Percentiles rank a stretch among this genome's conserved stretches.
These are phyloP conservation scores for Aurantiochytrium sp. DNA, from an alignment of 108 stramenopile species.

Conservation along the genomic window DNA sequence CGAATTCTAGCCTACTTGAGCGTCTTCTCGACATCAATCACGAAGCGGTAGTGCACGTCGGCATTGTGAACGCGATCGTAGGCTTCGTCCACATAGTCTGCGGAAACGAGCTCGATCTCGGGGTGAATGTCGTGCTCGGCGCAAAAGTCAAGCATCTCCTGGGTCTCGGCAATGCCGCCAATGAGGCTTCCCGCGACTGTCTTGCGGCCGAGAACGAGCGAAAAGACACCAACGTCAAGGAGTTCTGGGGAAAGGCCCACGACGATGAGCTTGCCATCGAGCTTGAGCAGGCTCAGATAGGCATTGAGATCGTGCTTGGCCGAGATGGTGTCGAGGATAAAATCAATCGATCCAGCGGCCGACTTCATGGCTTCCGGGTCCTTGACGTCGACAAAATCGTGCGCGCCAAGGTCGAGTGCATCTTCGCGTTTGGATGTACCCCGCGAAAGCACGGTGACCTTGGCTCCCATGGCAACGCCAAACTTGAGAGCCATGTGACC, in stretches of 20 bases:
- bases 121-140: conserved; percentile 39
- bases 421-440: conserved; percentile 37
- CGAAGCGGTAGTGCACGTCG: conserved; percentile 7
- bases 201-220: conserved; percentile 12
- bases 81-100: not conserved
- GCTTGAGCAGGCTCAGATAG: conserved; percentile 32
- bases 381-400: conserved; percentile 11
- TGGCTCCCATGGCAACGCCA: conserved; percentile 43
- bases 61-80: not conserved
- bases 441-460: conserved; percentile 44
- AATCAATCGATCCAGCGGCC: conserved; percentile 35
- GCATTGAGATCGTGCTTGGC: conserved; percentile 31
- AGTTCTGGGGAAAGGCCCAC: conserved; percentile 30
- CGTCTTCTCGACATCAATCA: not conserved
- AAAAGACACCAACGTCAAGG: conserved; percentile 16
- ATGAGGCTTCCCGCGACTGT: conserved; percentile 36
- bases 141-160: conserved; percentile 57
- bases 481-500: conserved; percentile 56
- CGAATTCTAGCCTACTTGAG: too few relatives aligned
- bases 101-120: conserved; percentile 38
- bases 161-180: conserved; percentile 52
- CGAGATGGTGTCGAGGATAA: conserved; percentile 50
- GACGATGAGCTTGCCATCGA: conserved; percentile 32
- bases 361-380: conserved; percentile 21
- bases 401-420: conserved; percentile 37